phyloP scores from a whole-genome alignment of 139 green algal genomes.

The Chlamydomonas asymmetrica region DNA sequence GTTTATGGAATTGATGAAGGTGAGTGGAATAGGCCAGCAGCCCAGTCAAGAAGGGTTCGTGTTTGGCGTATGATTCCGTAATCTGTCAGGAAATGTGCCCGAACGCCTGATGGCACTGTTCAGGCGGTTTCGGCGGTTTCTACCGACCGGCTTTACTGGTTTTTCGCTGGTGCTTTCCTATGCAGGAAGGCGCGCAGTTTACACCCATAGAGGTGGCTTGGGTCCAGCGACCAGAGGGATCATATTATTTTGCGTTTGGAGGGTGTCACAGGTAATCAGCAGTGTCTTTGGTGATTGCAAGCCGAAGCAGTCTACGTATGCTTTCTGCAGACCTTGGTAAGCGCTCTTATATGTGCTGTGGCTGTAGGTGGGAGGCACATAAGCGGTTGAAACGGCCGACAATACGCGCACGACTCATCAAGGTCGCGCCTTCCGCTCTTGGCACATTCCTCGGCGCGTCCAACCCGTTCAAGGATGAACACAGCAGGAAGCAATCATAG shows the following conservation, averaged over 20 bases:
- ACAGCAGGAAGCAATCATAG: too few relatives aligned
- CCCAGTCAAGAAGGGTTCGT: background rate
- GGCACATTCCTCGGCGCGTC: constrained; percentile 4
- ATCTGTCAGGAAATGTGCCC: too few relatives aligned
- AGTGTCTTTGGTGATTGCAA: background rate
- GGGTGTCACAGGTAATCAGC: constrained; percentile 22
- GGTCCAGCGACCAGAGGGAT: constrained; percentile 19
- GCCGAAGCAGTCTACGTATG: background rate
- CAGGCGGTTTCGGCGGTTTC: too few relatives aligned
- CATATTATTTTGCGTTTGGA: constrained; percentile 47
- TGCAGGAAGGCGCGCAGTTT: constrained; percentile 25
- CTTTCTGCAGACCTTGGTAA: background rate
- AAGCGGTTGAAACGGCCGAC: background rate
- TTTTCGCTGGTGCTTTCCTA: too few relatives aligned
- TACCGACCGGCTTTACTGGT: too few relatives aligned
- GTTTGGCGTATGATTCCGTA: background rate
- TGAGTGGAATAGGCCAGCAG: background rate
- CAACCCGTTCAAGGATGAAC: background rate
- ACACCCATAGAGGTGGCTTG: constrained; percentile 41
- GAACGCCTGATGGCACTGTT: too few relatives aligned
- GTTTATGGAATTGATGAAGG: background rate
- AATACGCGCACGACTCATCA: constrained; percentile 22
- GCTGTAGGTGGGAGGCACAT: constrained; percentile 30
- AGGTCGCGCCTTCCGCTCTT: constrained; percentile 9
- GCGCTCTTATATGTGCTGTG: background rate